Conservation (phyloP, 768 basidiomycete species). For the Tricholoma sp. region DNA sequence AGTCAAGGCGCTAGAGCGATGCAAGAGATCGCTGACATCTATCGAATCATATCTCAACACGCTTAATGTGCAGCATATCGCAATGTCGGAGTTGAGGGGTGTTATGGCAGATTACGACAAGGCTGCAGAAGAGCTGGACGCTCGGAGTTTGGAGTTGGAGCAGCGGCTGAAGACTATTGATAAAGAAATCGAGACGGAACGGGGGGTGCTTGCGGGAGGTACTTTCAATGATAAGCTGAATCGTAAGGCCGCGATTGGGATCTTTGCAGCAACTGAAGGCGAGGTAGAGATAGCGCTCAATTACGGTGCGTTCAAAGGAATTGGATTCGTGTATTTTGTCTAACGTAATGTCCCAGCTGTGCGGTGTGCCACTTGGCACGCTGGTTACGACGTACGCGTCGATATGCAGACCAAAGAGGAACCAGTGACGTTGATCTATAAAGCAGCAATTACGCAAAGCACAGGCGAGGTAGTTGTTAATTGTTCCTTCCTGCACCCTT, state of each 20-base stretch:
- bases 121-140: conserved; percentile 29
- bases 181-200: conserved; percentile 21
- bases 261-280: conserved; percentile 32
- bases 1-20: conserved; percentile 27
- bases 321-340: not conserved
- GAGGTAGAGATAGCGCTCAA: conserved; percentile 34
- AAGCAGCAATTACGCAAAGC: conserved; percentile 32
- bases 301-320: conserved; percentile 27
- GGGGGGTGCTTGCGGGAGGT: conserved; percentile 10
- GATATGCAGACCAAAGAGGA: conserved; percentile 32
- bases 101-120: conserved; percentile 30
- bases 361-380: conserved; percentile 29
- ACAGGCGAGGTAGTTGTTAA: conserved; percentile 34
- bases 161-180: conserved; percentile 19
- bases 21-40: conserved; percentile 20
- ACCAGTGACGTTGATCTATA: conserved; percentile 32
- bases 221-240: conserved; percentile 21
- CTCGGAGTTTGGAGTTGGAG: conserved; percentile 24
- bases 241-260: conserved; percentile 25
- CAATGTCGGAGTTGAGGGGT: conserved; percentile 20
- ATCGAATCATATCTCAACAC: conserved; percentile 32
- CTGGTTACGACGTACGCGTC: conserved; percentile 36
- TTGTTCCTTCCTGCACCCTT: not conserved
- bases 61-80: conserved; percentile 27
- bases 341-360: conserved; percentile 25